Conservation (phyloP, 2,329 filamentous ascomycete genomes). For the Xylaria sp. region DNA sequence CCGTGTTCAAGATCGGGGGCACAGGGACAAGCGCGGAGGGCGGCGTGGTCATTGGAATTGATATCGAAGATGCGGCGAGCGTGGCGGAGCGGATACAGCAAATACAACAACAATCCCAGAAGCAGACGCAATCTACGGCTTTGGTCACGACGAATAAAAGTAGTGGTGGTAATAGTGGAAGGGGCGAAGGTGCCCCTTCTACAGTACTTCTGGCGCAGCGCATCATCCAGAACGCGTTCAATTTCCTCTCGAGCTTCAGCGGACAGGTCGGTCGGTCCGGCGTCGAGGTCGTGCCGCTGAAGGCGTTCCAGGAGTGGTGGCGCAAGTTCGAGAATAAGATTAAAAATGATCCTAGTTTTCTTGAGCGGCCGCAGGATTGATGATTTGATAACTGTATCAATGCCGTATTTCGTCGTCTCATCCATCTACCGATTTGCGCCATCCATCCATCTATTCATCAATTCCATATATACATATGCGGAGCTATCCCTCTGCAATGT, state of each 20-base stretch:
- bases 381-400: neutral
- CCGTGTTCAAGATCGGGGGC: slow-evolving; percentile 81
- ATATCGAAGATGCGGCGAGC: slow-evolving; percentile 78
- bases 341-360: slow-evolving; percentile 85
- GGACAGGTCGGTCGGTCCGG: slow-evolving; percentile 69
- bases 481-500: too few species aligned
- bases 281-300: slow-evolving; percentile 90
- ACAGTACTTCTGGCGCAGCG: slow-evolving; percentile 87
- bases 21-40: slow-evolving; percentile 44
- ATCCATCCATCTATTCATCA: too few species aligned
- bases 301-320: slow-evolving; percentile 98
- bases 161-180: neutral
- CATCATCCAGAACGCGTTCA: slow-evolving; percentile 97
- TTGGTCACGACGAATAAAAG: slow-evolving; percentile 7
- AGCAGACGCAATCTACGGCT: slow-evolving; percentile 17
- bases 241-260: slow-evolving; percentile 91
- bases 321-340: slow-evolving; percentile 91
- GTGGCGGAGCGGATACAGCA: slow-evolving; percentile 64
- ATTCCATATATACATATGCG: too few species aligned
- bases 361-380: slow-evolving; percentile 75
- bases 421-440: neutral
- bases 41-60: slow-evolving; percentile 79
- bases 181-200: slow-evolving; percentile 53
- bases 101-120: slow-evolving; percentile 27
- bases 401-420: neutral